Conservation (phyloP, 768 basidiomycete species). For the Lactarius quietus region DNA sequence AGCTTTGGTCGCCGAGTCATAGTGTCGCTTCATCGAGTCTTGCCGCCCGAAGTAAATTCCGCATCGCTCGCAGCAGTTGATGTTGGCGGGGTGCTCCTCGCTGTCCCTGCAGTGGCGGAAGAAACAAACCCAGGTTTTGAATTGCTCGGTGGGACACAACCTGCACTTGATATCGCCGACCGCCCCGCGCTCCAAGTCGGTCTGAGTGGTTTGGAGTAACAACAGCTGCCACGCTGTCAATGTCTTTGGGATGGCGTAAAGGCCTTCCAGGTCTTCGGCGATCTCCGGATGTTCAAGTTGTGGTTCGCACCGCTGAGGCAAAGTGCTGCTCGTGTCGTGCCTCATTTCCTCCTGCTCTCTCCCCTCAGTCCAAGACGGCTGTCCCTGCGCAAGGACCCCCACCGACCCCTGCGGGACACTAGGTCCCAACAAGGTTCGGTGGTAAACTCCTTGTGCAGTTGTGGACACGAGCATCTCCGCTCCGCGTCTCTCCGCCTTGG, state of each 20-base stretch:
- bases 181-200: neutral
- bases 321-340: neutral
- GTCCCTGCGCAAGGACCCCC: neutral
- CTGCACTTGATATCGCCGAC: neutral
- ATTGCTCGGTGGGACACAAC: neutral
- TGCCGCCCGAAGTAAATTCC: neutral
- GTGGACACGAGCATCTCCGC: constrained; percentile 9
- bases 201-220: neutral
- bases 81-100: neutral
- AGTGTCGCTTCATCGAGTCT: neutral
- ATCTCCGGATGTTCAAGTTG: neutral
- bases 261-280: neutral
- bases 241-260: neutral
- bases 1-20: neutral
- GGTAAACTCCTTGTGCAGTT: constrained; percentile 1
- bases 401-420: constrained; percentile 2
- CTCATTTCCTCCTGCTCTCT: neutral
- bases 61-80: neutral
- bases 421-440: neutral
- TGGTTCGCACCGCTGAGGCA: neutral
- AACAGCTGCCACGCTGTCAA: neutral
- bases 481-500: constrained; percentile 3
- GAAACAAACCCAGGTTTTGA: neutral
- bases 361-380: neutral
- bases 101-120: neutral